These are phyloP conservation scores for Fusarium sp. DNA, from an alignment of 2,329 filamentous ascomycete genomes.

Conservation along the genomic window DNA sequence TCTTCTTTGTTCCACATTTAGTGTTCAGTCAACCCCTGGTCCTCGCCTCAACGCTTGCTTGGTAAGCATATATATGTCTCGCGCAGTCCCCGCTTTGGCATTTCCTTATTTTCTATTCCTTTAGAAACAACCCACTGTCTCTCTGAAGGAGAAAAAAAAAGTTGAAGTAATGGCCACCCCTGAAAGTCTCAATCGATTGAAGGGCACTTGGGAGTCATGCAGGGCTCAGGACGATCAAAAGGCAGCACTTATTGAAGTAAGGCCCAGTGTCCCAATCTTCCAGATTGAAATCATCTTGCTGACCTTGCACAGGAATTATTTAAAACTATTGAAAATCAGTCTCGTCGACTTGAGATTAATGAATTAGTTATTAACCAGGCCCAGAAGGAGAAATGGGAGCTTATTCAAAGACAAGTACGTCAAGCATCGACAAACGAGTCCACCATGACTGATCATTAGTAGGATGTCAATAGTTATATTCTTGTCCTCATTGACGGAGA, in stretches of 20 bases:
- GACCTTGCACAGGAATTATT: not conserved
- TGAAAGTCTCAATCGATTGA: not conserved
- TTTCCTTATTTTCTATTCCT: too few relatives aligned
- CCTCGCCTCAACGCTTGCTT: too few relatives aligned
- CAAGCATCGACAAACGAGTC: not conserved
- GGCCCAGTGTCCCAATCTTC: too few relatives aligned
- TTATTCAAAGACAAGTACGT: not conserved
- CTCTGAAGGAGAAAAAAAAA: not conserved
- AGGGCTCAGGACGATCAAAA: constrained; percentile 11
- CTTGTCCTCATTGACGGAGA: constrained; percentile 53
- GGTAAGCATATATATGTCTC: not conserved
- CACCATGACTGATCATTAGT: not conserved
- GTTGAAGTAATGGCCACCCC: not conserved
- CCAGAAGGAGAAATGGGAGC: not conserved
- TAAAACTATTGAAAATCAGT: not conserved
- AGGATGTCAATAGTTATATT: constrained; percentile 43
- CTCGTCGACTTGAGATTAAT: not conserved
- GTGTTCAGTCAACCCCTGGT: too few relatives aligned
- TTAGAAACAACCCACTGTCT: too few relatives aligned
- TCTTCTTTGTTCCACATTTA: too few relatives aligned
- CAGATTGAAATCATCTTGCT: not conserved
- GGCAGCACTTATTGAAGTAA: not conserved
- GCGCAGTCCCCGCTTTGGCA: too few relatives aligned
- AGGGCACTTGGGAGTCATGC: not conserved
- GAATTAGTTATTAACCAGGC: not conserved